phyloP scores from a whole-genome alignment of 495 filamentous ascomycete species.

The Cladorrhinum samala region DNA sequence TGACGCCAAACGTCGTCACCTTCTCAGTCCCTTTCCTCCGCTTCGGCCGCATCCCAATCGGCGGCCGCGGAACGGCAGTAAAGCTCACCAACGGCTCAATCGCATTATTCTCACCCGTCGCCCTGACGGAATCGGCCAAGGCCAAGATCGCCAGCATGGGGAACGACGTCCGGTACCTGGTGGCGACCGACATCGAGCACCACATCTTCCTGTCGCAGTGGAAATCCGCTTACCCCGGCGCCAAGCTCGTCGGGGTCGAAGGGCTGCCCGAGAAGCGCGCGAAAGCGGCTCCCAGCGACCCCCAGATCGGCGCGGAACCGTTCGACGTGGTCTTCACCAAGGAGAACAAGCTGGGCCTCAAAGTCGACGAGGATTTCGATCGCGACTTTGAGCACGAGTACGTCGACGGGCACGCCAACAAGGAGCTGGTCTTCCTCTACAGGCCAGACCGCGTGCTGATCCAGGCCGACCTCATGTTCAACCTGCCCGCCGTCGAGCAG shows the following conservation, averaged over 20 bases:
- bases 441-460: slow-evolving; percentile 78
- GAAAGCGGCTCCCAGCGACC: slow-evolving; percentile 41
- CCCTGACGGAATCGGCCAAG: slow-evolving; percentile 70
- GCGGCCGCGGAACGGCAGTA: slow-evolving; percentile 81
- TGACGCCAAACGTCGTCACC: slow-evolving; percentile 74
- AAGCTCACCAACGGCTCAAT: slow-evolving; percentile 67
- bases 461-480: slow-evolving; percentile 88
- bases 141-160: slow-evolving; percentile 61
- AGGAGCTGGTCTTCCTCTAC: slow-evolving; percentile 82
- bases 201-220: slow-evolving; percentile 85
- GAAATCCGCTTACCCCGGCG: slow-evolving; percentile 69
- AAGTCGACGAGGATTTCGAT: slow-evolving; percentile 72
- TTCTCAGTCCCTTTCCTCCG: slow-evolving; percentile 80
- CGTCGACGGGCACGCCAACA: slow-evolving; percentile 70
- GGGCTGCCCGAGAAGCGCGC: slow-evolving; percentile 81
- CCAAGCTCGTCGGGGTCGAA: slow-evolving; percentile 76
- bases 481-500: slow-evolving; percentile 82
- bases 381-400: slow-evolving; percentile 81
- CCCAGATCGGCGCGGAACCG: slow-evolving; percentile 59
- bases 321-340: slow-evolving; percentile 63
- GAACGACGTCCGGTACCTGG: slow-evolving; percentile 70
- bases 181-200: slow-evolving; percentile 84
- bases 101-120: slow-evolving; percentile 87
- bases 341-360: slow-evolving; percentile 34
- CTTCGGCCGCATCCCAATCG: slow-evolving; percentile 73